Base-by-base conservation (phyloP, 2,329 filamentous ascomycete genomes). In the Dactylellina drechsleri region DNA sequence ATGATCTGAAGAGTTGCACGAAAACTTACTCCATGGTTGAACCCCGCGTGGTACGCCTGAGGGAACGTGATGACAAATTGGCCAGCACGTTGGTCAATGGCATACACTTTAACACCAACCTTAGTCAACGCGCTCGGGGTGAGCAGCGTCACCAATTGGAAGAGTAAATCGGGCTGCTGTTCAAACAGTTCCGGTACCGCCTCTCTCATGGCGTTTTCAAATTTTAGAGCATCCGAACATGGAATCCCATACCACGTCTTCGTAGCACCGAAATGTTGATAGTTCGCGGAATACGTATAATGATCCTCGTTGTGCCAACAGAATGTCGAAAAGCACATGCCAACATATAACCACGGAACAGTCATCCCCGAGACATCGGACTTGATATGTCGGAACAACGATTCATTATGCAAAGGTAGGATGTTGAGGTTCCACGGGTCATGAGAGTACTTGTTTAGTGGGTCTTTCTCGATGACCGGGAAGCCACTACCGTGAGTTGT, bases 301-400 rank as follows among this genome's bases (percentile, higher is more conserved):
- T 99, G 95, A 80, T 99, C 95, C 80, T 99, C 95, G 77, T 97
- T 97, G 81, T 99, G 95, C 95, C 95, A 99, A 82, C 95, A 99
- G 80, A 99, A 99, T 0, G 95, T 98, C 0, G 95, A 99, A 81
- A 99, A 99, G 45, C 96, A 96, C 95, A 99, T 99, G 76, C 95
- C 95, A 2, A 99, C 95, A 80, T 99, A 99, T 2, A 99, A 89
- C 95, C 95, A 99, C 0, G 95, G 95, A 6, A 99, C 94, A 0
- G 95, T 99, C 95, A 99, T 99, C 43, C 95, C 95, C 1, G 95
- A 98, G 62, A 99, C 96, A 80, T 99, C 95, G 0, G 94, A 92
- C 82, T 98, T 98, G 85, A 99, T 98, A 79, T 99, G 92, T 57
- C 94, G 88, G 84, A 99, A 99, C 0, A 99, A 85, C 56, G 93